A percentile compares a stretch with the other conserved stretches of the same genome.
Conservation (phyloP, 768 basidiomycete genomes). For the Hypsizygus marmoreus region DNA sequence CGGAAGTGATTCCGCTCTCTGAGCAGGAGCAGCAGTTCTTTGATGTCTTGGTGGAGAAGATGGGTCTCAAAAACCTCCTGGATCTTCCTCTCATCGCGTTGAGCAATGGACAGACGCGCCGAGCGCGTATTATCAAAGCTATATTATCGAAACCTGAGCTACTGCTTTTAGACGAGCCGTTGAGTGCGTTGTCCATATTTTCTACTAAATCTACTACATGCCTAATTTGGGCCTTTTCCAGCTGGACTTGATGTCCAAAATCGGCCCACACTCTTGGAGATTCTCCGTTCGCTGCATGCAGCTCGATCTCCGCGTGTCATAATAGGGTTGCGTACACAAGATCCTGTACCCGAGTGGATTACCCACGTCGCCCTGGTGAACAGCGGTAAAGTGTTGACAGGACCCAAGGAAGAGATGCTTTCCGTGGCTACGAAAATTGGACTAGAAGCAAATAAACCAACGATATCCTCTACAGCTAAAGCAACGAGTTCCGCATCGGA, state of each 20-base stretch:
- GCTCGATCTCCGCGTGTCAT: constrained; percentile 23
- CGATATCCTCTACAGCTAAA: neutral
- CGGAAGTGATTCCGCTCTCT: constrained; percentile 17
- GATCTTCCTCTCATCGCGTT: constrained; percentile 83
- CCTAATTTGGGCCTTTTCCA: constrained; percentile 26
- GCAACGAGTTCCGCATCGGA: neutral
- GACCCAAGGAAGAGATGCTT: constrained; percentile 49
- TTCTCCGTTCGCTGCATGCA: constrained; percentile 30
- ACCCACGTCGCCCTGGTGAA: constrained; percentile 63
- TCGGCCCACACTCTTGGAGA: constrained; percentile 53
- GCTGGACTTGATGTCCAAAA: constrained; percentile 76
- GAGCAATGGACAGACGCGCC: constrained; percentile 89
- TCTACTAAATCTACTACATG: neutral
- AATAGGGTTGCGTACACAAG: constrained; percentile 63
- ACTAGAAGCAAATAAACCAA: neutral
- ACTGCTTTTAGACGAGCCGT: constrained; percentile 88
- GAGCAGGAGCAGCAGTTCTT: constrained; percentile 40
- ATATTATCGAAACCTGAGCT: constrained; percentile 71
- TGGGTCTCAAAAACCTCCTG: constrained; percentile 66
- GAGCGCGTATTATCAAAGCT: constrained; percentile 81
- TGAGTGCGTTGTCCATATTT: constrained; percentile 54
- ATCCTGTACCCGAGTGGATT: constrained; percentile 72
- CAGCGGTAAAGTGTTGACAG: constrained; percentile 50
- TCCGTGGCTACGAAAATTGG: constrained; percentile 3
- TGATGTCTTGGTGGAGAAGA: constrained; percentile 49